Conservation (phyloP, 176 grass and related monocot genomes). For the Hordeum vulgare region DNA sequence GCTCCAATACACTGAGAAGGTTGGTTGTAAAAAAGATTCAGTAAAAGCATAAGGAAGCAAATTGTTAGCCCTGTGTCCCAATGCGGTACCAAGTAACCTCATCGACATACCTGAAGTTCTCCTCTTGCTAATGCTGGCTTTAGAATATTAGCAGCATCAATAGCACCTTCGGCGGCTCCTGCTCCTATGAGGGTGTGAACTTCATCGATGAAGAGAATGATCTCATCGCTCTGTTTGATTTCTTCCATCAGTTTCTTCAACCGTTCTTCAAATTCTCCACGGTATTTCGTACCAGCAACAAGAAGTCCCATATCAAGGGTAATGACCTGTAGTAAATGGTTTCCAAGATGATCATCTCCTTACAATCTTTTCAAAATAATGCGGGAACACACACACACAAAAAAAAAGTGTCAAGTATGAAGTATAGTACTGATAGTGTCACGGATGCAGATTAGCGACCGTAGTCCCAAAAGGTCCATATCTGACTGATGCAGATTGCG, state of each 20-base stretch:
- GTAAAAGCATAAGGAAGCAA: slow-evolving; percentile 4
- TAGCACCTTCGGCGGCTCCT: slow-evolving; percentile 90
- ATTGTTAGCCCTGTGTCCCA: neutral
- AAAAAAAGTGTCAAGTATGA: neutral
- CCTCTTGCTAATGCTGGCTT: slow-evolving; percentile 94
- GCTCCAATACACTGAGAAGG: slow-evolving; percentile 80
- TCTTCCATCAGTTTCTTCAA: slow-evolving; percentile 99
- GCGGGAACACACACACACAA: neutral
- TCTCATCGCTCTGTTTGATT: slow-evolving; percentile 95
- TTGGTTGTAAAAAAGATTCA: neutral
- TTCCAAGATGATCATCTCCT: slow-evolving; percentile 4
- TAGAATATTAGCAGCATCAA: slow-evolving; percentile 93
- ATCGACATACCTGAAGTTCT: slow-evolving; percentile 70
- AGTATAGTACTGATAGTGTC: neutral
- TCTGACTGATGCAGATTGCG: neutral
- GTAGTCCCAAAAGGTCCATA: neutral
- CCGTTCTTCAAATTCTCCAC: slow-evolving; percentile 96
- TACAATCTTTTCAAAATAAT: slow-evolving; percentile 16
- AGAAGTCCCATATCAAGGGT: slow-evolving; percentile 94
- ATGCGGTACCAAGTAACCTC: slow-evolving; percentile 11
- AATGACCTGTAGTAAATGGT: slow-evolving; percentile 60
- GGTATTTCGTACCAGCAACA: slow-evolving; percentile 95
- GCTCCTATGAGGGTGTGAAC: slow-evolving; percentile 97
- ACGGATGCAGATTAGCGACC: neutral
- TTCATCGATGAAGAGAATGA: slow-evolving; percentile 97